Evolutionary conservation across 139 green algal species (phyloP).

Genomic region (Asterochloris erici): DNA sequence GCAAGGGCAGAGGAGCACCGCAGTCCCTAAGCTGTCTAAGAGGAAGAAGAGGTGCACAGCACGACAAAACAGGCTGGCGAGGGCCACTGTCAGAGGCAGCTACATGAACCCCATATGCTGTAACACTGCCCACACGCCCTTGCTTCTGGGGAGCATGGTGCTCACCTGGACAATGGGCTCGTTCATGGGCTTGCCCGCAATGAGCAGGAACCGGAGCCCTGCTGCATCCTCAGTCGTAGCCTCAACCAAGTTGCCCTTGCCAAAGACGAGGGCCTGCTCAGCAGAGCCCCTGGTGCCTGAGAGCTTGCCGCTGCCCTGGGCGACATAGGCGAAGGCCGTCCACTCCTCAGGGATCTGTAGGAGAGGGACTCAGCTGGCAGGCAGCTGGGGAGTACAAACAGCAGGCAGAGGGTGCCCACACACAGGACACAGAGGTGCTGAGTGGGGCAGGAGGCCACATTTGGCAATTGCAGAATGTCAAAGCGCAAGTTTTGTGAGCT

Average conservation of each 20-base stretch:
- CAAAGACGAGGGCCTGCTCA: slow-evolving; percentile 47
- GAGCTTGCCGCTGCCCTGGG: slow-evolving; percentile 67
- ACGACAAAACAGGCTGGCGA: not conserved
- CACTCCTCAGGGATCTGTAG: slow-evolving; percentile 40
- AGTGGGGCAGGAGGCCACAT: too few species aligned
- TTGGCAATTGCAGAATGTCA: too few species aligned
- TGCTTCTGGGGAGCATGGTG: not conserved
- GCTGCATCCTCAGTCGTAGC: slow-evolving; percentile 18
- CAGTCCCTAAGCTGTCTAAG: too few species aligned
- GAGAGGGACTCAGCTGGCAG: not conserved
- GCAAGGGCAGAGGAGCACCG: too few species aligned
- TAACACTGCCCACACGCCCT: not conserved
- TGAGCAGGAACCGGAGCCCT: slow-evolving; percentile 75
- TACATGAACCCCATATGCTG: not conserved
- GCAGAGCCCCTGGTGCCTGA: slow-evolving; percentile 35
- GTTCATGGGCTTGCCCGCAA: slow-evolving; percentile 76
- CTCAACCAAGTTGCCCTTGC: slow-evolving; percentile 24
- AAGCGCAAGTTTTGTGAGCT: too few species aligned
- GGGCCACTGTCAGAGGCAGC: not conserved
- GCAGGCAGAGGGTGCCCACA: too few species aligned
- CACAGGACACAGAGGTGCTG: too few species aligned
- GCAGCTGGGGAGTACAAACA: too few species aligned
- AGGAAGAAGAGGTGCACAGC: not conserved
- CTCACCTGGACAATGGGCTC: slow-evolving; percentile 80
- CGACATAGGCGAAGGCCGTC: slow-evolving; percentile 79